These are phyloP conservation scores for Clonostachys rosea DNA, from an alignment of 2,329 filamentous ascomycete genomes.

Conservation along the genomic window DNA sequence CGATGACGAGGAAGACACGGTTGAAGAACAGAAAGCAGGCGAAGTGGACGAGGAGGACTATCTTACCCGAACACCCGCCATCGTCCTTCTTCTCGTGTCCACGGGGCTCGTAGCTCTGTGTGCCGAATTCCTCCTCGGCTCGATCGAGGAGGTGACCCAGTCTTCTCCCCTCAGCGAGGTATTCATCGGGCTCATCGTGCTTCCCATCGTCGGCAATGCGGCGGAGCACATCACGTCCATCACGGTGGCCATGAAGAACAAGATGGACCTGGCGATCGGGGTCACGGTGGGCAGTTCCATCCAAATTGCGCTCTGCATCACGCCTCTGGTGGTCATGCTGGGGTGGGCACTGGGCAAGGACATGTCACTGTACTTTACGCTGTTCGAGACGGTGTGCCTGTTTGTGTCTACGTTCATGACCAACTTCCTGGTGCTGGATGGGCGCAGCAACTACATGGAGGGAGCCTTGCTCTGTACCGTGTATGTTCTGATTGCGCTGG, in stretches of 20 bases:
- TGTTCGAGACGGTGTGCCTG: slow-evolving; percentile 84
- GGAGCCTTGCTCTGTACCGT: slow-evolving; percentile 64
- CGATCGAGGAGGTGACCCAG: slow-evolving; percentile 58
- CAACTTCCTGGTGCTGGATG: slow-evolving; percentile 83
- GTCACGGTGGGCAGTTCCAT: slow-evolving; percentile 68
- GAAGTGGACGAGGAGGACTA: no score
- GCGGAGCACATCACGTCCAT: slow-evolving; percentile 70
- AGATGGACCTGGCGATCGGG: slow-evolving; percentile 71
- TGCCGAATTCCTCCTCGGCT: slow-evolving; percentile 66
- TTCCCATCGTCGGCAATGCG: slow-evolving; percentile 70
- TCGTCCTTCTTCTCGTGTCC: slow-evolving; percentile 58
- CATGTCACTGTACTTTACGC: slow-evolving; percentile 81
- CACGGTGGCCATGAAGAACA: slow-evolving; percentile 68
- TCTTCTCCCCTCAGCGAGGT: slow-evolving; percentile 55
- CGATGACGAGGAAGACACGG: no score
- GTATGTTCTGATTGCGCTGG: slow-evolving; percentile 63
- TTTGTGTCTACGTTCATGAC: slow-evolving; percentile 83
- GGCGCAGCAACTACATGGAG: slow-evolving; percentile 82
- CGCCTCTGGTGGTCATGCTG: slow-evolving; percentile 64
- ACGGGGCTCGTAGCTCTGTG: slow-evolving; percentile 64
- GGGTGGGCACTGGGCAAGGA: slow-evolving; percentile 65
- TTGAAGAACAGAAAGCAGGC: no score
- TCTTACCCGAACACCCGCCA: slow-evolving; percentile 49
- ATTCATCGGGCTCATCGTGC: slow-evolving; percentile 68
- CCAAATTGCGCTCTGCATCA: slow-evolving; percentile 69